These are phyloP conservation scores for Yarrowia alimentaria DNA, from an alignment of 805 yeast genomes.

Conservation along the genomic window DNA sequence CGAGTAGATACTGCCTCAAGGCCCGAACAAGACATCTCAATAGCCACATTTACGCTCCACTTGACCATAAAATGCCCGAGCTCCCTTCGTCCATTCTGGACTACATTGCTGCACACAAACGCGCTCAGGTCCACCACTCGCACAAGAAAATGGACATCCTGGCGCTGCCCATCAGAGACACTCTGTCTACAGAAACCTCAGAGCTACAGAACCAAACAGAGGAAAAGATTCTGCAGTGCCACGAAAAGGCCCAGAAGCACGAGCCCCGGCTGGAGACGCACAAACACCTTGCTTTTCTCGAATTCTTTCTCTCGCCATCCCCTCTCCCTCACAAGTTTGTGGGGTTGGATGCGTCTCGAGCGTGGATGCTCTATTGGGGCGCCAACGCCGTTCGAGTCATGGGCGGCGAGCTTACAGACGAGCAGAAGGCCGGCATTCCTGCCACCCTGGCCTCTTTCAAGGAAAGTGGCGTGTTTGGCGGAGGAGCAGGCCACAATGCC, in stretches of 20 bases:
- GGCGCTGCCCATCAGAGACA: conserved; percentile 15
- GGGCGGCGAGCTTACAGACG: conserved; percentile 38
- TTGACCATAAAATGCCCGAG: background rate
- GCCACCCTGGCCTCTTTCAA: conserved; percentile 40
- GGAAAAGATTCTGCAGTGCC: conserved; percentile 12
- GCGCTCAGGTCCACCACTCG: too few relatives aligned
- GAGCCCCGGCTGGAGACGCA: conserved; percentile 5
- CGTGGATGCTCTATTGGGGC: conserved; percentile 90
- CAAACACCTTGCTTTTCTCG: conserved; percentile 49
- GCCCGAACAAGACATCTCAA: conserved; percentile 16
- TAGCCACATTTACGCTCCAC: background rate
- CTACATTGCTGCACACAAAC: conserved; percentile 15
- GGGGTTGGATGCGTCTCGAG: conserved; percentile 80
- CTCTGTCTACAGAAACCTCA: conserved; percentile 8
- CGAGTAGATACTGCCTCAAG: too few relatives aligned
- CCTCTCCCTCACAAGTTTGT: conserved; percentile 53
- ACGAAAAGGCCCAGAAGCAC: conserved; percentile 7
- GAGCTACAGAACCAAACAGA: conserved; percentile 36
- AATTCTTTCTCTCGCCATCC: conserved; percentile 38
- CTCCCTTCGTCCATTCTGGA: conserved; percentile 26
- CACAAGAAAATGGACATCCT: conserved; percentile 7
- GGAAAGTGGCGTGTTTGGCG: conserved; percentile 70
- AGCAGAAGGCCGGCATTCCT: conserved; percentile 34
- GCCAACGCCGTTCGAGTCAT: conserved; percentile 53
- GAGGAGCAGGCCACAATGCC: conserved; percentile 77